Evolutionary conservation across 164 flowering plant species (phyloP), one percentile per base, ranked within the genome.

Genomic region (Magnolia changhungtana): DNA sequence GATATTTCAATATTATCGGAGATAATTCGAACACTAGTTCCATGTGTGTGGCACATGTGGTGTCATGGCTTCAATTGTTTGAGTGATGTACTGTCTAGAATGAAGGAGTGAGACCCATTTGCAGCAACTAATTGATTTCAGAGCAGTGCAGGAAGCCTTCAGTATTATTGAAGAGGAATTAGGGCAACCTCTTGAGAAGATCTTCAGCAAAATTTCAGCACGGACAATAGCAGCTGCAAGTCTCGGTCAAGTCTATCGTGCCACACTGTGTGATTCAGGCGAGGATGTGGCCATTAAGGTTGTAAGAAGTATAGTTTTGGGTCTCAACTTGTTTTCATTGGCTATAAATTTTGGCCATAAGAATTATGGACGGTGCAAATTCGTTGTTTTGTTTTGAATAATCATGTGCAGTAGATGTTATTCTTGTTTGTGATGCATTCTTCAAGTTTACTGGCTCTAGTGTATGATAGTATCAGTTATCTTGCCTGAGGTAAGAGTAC

Each of bases 211-310:
- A 87, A 96, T 96, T 81, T 90, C 99, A 21, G 80, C 99, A 68
- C 78, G 76, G 80, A 96, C 99, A 59, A 94, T 96, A 77, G 99
- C 98, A 76, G 99, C 99, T 81, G 99, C 99, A 74, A 96, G 99
- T 84, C 87, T 93, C 81, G 99, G 98, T 76, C 99, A 96, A 86
- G 99, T 96, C 82, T 96, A 96, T 78, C 89, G 93, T 65, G 99
- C 99, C 81, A 96, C 99, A 61, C 83, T 96, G 70, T 91, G 93
- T 73, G 83, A 86, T 55, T 69, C 98, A 7, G 95, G 95, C 61
- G 98, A 93, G 81, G 98, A 96, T 81, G 99, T 96, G 80, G 99
- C 99, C 45, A 93, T 96, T 79, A 96, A 96, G 98, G 99, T 96
- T 81, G 74, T 78, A 59, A 55, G 61, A 21, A 52, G 49, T 50